These are phyloP conservation scores for Calonectria naviculata DNA, from an alignment of 2,329 filamentous ascomycete species.

Conservation along the genomic window DNA sequence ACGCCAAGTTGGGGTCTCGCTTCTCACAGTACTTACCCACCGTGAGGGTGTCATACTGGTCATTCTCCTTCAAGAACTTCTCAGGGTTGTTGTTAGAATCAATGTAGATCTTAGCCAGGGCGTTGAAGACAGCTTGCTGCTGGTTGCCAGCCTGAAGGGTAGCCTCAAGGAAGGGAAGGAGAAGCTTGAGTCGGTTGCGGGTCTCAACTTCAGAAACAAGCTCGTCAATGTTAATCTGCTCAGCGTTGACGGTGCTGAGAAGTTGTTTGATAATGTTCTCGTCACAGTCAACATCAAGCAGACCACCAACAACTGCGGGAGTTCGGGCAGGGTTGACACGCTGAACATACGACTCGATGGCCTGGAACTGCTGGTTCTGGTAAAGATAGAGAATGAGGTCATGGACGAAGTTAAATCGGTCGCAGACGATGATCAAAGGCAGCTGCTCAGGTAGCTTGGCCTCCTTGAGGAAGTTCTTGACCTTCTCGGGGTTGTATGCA, in stretches of 20 bases:
- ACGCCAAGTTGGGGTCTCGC: slow-evolving; percentile 94
- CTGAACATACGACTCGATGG: slow-evolving; percentile 98
- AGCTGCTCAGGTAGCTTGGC: slow-evolving; percentile 92
- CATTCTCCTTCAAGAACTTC: slow-evolving; percentile 97
- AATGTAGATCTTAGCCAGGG: slow-evolving; percentile 98
- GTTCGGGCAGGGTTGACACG: slow-evolving; percentile 93
- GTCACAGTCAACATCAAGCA: slow-evolving; percentile 97
- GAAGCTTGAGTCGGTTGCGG: slow-evolving; percentile 93
- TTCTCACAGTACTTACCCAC: slow-evolving; percentile 99
- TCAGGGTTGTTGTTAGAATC: slow-evolving; percentile 99
- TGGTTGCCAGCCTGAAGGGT: slow-evolving; percentile 91
- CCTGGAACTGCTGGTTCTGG: slow-evolving; percentile 99
- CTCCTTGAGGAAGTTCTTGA: slow-evolving; percentile 99
- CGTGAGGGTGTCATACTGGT: slow-evolving; percentile 90
- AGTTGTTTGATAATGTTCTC: slow-evolving; percentile 96
- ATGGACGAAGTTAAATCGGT: slow-evolving; percentile 99
- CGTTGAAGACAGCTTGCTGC: slow-evolving; percentile 97
- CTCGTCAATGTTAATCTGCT: slow-evolving; percentile 91
- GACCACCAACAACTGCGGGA: slow-evolving; percentile 90
- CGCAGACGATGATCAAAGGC: slow-evolving; percentile 97
- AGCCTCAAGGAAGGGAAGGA: slow-evolving; percentile 95
- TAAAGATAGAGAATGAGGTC: slow-evolving; percentile 97
- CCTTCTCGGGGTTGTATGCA: slow-evolving; percentile 90
- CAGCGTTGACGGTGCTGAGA: slow-evolving; percentile 83
- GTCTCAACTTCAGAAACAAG: slow-evolving; percentile 95